Evolutionary conservation across 805 yeast species (phyloP), one percentile per base, ranked within the genome.

Genomic region (Pichia pseudocactophila): DNA sequence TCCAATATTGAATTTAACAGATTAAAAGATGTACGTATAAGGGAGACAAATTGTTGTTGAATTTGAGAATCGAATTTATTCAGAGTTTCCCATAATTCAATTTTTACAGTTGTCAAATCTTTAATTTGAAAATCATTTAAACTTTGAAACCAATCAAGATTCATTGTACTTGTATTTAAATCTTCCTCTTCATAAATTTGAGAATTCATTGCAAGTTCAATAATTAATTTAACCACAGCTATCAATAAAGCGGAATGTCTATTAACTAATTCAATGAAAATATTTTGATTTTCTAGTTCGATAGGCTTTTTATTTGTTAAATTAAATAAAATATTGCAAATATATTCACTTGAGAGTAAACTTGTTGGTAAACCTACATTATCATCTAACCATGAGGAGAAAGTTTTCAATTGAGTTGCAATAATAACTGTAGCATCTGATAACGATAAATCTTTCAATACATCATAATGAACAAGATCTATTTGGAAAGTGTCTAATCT

Each of bases 401-500:
- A 65, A 28, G 74, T 61, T 34, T 74, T 65, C 8, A 80, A 54
- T 13, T 87, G 58, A 32, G 71, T 64, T 12, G 47, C 34, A 52
- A 76, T 80, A 48, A 76, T 64, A 7, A 82, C 61, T 36, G 74
- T 70, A 3, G 72, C 62, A 0, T 77, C 73, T 31, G 68, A 66
- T 26, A 59, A 52, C 4, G 48, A 28, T 1, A 63, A 11, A 66
- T 3, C 65, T 49, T 28, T 61, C 63, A 6, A 2, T 17, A 75
- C 60, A 50, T 74, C 75, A 52, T 76, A 80, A 0, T 54, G 45
- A 5, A 67, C 45, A 30, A 76, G 58, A 25, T 61, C 53, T n/a
- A 84, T 69, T 41, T 83, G 53, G 2, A 90, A 87, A 0, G 96
- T 78, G 57, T 90, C 98, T 52, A 90, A 68, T 48, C 74, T 76